Conservation (phyloP, 192 early-diverging fungal genomes). For the Dissophora ornata region DNA sequence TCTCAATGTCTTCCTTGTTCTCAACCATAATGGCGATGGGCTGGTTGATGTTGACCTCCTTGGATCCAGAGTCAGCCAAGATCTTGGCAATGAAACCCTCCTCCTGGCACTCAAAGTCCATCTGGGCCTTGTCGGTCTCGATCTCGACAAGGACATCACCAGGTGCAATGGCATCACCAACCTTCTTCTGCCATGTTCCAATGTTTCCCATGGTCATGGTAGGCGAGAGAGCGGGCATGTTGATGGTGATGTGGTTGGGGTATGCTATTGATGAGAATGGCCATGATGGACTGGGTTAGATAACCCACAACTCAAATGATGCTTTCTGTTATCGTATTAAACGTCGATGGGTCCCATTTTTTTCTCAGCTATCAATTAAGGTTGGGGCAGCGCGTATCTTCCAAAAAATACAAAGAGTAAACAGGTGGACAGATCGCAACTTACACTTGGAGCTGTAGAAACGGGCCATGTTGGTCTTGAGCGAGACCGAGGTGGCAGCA, state of each 20-base stretch:
- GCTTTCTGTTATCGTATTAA: neutral
- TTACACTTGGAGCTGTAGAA: conserved; percentile 67
- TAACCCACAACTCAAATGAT: neutral
- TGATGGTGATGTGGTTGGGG: conserved; percentile 86
- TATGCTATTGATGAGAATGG: no score
- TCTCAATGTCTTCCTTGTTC: conserved; percentile 85
- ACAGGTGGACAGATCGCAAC: conserved; percentile 8
- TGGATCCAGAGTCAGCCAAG: conserved; percentile 82
- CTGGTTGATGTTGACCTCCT: conserved; percentile 81
- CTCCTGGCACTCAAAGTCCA: conserved; percentile 99
- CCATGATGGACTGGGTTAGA: no score
- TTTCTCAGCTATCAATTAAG: conserved; percentile 16
- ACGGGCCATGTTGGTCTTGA: conserved; percentile 56
- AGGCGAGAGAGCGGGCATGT: conserved; percentile 98
- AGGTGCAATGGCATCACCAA: conserved; percentile 88
- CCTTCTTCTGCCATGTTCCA: conserved; percentile 92
- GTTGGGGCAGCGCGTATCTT: conserved; percentile 32
- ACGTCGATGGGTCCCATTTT: neutral
- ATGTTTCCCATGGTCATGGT: conserved; percentile 98
- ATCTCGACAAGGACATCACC: conserved; percentile 97
- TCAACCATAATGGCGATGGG: conserved; percentile 94
- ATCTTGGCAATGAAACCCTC: conserved; percentile 97
- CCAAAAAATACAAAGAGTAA: conserved; percentile 5
- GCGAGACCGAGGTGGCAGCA: conserved; percentile 50
- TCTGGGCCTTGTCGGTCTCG: conserved; percentile 99